These are phyloP conservation scores for Xylariaceae sp. DNA, from an alignment of 2,329 filamentous ascomycete species.

Conservation along the genomic window DNA sequence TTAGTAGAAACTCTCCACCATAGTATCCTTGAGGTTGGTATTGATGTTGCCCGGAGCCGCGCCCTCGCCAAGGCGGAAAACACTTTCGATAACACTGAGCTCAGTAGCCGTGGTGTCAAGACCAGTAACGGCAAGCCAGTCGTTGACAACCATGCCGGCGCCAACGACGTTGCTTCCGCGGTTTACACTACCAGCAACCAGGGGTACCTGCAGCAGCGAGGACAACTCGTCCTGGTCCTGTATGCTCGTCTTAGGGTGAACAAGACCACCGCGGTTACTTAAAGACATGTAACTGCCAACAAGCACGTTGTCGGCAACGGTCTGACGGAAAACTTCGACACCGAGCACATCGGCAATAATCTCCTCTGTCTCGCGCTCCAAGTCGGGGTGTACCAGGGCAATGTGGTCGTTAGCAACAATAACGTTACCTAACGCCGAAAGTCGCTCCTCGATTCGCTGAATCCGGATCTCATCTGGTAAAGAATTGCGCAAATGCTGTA, in stretches of 20 bases:
- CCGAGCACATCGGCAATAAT: conserved; percentile 93
- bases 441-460: conserved; percentile 93
- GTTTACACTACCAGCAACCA: conserved; percentile 92
- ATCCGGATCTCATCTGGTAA: conserved; percentile 90
- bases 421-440: conserved; percentile 93
- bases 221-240: conserved; percentile 98
- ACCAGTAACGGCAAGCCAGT: conserved; percentile 93
- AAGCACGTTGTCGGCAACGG: conserved; percentile 92
- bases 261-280: conserved; percentile 91
- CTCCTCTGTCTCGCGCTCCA: conserved; percentile 97
- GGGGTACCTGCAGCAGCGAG: conserved; percentile 86
- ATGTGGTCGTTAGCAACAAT: conserved; percentile 97
- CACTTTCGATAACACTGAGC: conserved; percentile 90
- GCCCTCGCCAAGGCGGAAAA: conserved; percentile 90
- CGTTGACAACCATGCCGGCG: conserved; percentile 93
- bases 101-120: conserved; percentile 96
- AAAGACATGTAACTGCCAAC: conserved; percentile 96
- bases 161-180: conserved; percentile 92
- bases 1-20: conserved; percentile 98
- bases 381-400: conserved; percentile 88
- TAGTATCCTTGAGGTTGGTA: conserved; percentile 87
- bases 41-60: conserved; percentile 72
- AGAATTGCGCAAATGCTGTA: conserved; percentile 93
- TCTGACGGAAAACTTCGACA: conserved; percentile 88
- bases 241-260: conserved; percentile 94